phyloP scores from a whole-genome alignment of 176 grass and related monocot species.

The Pontederia paniculata region DNA sequence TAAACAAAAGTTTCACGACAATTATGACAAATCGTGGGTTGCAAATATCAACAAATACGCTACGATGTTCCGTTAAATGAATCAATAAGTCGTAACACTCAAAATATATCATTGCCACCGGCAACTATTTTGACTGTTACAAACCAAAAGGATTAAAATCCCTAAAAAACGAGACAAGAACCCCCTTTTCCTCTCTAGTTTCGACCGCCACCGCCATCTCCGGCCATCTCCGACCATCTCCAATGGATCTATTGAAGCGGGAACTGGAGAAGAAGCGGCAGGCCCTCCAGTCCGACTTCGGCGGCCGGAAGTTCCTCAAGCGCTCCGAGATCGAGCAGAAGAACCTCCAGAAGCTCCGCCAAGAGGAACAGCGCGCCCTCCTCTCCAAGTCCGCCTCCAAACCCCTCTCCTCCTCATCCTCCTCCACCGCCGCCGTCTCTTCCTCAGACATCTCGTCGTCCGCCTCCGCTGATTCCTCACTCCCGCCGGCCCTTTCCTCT shows the following conservation, averaged over 20 bases:
- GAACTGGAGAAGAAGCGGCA: slow-evolving; percentile 64
- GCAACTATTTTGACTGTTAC: too few relatives aligned
- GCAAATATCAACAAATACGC: too few relatives aligned
- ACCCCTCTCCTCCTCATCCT: slow-evolving; percentile 5
- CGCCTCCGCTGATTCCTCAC: background rate
- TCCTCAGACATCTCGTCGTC: background rate
- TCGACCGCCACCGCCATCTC: too few relatives aligned
- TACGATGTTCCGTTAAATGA: too few relatives aligned
- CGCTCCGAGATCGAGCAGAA: slow-evolving; percentile 46
- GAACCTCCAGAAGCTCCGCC: slow-evolving; percentile 40
- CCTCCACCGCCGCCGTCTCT: background rate
- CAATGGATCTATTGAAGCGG: slow-evolving; percentile 68
- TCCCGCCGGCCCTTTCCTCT: background rate
- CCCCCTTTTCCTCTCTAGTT: too few relatives aligned
- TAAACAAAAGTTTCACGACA: too few relatives aligned
- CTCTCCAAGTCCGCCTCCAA: slow-evolving; percentile 20
- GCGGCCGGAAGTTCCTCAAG: slow-evolving; percentile 39
- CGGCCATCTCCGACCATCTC: too few relatives aligned
- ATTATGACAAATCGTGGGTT: too few relatives aligned
- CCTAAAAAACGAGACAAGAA: too few relatives aligned
- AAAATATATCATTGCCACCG: too few relatives aligned
- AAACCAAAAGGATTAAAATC: too few relatives aligned
- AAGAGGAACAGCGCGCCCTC: slow-evolving; percentile 28
- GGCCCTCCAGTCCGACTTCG: slow-evolving; percentile 41
- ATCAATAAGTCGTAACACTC: too few relatives aligned